Evolutionary conservation across 805 yeast genomes (phyloP).

Genomic region (Metschnikowia koreensis): DNA sequence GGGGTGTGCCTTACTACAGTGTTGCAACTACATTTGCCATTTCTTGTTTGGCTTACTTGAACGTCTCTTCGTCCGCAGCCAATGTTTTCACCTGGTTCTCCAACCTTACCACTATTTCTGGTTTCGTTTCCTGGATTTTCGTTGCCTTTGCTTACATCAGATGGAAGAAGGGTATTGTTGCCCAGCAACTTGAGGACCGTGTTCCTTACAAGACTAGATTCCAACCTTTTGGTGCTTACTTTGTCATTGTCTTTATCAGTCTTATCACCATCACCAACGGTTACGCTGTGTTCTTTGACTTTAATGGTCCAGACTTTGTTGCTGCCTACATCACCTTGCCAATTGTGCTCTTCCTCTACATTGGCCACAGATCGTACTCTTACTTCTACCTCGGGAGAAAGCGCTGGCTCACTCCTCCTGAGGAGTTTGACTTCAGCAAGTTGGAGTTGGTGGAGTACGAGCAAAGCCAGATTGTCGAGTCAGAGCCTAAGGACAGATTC

Average conservation of each 20-base stretch:
- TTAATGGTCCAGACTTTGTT: conserved; percentile 56
- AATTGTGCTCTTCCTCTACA: conserved; percentile 49
- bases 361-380: conserved; percentile 54
- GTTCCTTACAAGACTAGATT: conserved; percentile 55
- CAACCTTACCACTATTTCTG: conserved; percentile 64
- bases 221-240: conserved; percentile 60
- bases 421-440: conserved; percentile 60
- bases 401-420: conserved; percentile 48
- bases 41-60: conserved; percentile 51
- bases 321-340: conserved; percentile 74
- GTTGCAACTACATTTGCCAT: conserved; percentile 35
- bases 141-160: conserved; percentile 53
- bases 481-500: conserved; percentile 2
- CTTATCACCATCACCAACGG: conserved; percentile 70
- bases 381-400: conserved; percentile 26
- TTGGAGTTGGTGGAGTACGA: conserved; percentile 59
- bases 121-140: conserved; percentile 62
- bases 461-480: conserved; percentile 35
- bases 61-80: conserved; percentile 51
- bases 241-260: conserved; percentile 47
- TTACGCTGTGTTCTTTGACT: conserved; percentile 62
- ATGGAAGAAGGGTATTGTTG: conserved; percentile 61
- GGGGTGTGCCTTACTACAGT: conserved; percentile 43
- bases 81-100: conserved; percentile 63
- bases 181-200: conserved; percentile 52